Conservation (phyloP, 2,329 filamentous ascomycete species). For the Fusarium sp. region DNA sequence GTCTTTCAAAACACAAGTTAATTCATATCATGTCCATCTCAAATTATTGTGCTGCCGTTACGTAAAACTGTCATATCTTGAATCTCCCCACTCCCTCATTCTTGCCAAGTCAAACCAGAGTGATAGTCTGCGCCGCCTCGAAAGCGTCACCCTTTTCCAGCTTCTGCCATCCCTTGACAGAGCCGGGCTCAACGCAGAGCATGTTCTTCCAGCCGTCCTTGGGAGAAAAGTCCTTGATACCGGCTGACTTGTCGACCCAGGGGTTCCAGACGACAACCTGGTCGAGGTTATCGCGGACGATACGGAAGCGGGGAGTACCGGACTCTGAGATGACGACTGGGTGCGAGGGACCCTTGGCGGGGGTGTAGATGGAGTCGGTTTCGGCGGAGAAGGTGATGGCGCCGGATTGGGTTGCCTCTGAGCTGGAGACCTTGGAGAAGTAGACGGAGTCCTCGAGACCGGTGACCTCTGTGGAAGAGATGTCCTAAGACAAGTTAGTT, state of each 20-base stretch:
- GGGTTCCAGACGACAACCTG: constrained; percentile 98
- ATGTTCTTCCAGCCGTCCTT: constrained; percentile 93
- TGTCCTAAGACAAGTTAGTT: constrained; percentile 69
- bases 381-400: constrained; percentile 79
- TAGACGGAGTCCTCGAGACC: constrained; percentile 83
- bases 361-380: constrained; percentile 89
- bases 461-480: constrained; percentile 76
- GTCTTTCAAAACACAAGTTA: constrained; percentile 24
- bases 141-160: constrained; percentile 82
- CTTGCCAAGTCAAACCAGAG: constrained; percentile 46
- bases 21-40: constrained; percentile 29
- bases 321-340: constrained; percentile 71
- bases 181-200: constrained; percentile 93
- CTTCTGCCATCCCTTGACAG: constrained; percentile 83
- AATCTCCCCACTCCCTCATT: constrained; percentile 2
- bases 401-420: constrained; percentile 73
- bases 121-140: constrained; percentile 71
- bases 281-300: constrained; percentile 85
- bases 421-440: constrained; percentile 82
- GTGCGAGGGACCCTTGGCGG: constrained; percentile 68
- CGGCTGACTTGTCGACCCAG: constrained; percentile 85
- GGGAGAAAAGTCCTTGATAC: constrained; percentile 88
- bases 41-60: constrained; percentile 33
- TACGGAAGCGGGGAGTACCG: constrained; percentile 73
- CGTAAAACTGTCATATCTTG: constrained; percentile 35